Evolutionary conservation across 176 grass and related monocot species (phyloP), one percentile per base, ranked within the genome.

Genomic region (Oropetium thomaeum): DNA sequence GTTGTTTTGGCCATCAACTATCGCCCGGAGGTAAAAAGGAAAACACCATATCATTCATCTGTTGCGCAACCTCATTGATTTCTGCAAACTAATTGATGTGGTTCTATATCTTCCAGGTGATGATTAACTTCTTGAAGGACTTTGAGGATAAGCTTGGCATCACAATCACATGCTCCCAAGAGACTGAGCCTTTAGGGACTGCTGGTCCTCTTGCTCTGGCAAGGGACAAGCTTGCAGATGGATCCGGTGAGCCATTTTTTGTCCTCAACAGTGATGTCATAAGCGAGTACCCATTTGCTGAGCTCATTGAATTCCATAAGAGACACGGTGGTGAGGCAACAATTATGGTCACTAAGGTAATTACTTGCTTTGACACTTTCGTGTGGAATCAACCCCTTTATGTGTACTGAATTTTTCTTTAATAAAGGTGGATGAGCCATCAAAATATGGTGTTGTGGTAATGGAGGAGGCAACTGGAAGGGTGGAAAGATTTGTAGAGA

Each of bases 261-360:
- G 88, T 97, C 25, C 82, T 97, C 26, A 97, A 97, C 71, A 93
- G 90, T 19, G 94, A 93, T 31, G 90, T 97, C 80, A 97, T 93
- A 62, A 97, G 90, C 7, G 94, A 93, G 83, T 97, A 97, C 62
- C 94, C 94, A 28, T 97, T 97, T 85, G 60, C 73, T 16, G 88
- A 97, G 78, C 87, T 97, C 74, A 85, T 97, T 23, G 7, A 97
- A 45, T 93, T 93, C 72, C 94, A 97, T 78, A 97, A 93, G 65
- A 61, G 73, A 19, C 90, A 97, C 77, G 90, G 86, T 5, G 88
- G 88, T 10, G 88, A 93, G 62, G 94, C 90, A 20, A 97, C 94
- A 77, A 97, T 93, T 67, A 93, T 93, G 90, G 94, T 97, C 69
- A 97, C 94, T 30, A 93, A 93, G 90, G 94, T 93, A 87, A 41